Evolutionary conservation across 2,329 filamentous ascomycete species (phyloP), one percentile per base, ranked within the genome.

Genomic region (Aspergillus alliaceus): DNA sequence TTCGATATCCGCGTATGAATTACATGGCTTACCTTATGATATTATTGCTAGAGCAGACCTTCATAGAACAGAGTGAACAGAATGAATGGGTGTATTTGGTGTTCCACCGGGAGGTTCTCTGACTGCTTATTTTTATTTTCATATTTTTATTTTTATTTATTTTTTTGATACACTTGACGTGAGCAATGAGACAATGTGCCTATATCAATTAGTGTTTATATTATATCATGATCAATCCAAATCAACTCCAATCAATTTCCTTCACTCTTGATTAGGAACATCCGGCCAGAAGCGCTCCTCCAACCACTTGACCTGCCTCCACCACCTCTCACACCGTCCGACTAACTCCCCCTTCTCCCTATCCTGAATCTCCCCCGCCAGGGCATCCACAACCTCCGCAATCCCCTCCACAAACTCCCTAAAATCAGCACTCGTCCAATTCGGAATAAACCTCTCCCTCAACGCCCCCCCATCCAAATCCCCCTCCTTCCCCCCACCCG

Each of bases 341-440:
- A 78, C 68, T 51, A 72, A 68, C 27, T 77, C 63, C 51, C 80
- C 64, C 55, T 72, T 70, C 54, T 75, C 72, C 1, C 32, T 14
- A 25, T 44, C 63, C 69, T 53, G 72, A 66, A 2, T 81, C 67
- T 47, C 76, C 69, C 54, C 71, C 1, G 83, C 82, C 47, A 81
- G 77, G 22, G 79, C 76, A 68, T 89, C 84, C 55, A 88, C 75
- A 7, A 88, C 77, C 22, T 68, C 72, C 25, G 79, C 82, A 54
- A 88, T 75, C 49, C 75, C 72, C 53, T 80, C 74, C 14, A 89
- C 86, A 74, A 89, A 88, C 51, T 64, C 73, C 35, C 77, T 76
- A 68, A 90, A 90, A 64, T 86, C 84, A 2, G 69, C 62, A 60
- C 82, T 85, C 44, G 83, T 86, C 88, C 87, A 90, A 65, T 90